Base-by-base conservation (phyloP, 108 stramenopile species). In the Heterococcus sp. region DNA sequence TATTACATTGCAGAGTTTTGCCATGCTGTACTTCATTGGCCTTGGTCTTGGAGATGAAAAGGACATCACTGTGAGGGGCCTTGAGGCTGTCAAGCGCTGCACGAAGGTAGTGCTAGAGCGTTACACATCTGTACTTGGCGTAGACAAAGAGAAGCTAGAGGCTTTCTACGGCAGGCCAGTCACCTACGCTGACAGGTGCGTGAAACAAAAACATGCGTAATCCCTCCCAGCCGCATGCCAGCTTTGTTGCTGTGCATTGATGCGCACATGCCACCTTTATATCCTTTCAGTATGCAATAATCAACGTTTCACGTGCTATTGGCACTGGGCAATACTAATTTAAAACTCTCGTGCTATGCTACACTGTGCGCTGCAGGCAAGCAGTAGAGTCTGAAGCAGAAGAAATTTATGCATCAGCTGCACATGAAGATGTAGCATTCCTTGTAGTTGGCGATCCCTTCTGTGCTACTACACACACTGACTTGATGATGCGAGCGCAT, bases 361-460 rank as follows among this genome's bases (percentile, higher is more conserved):
- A n/a, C n/a, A n/a, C n/a, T n/a, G n/a, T n/a, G n/a, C n/a, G n/a
- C n/a, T n/a, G 14, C 46, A 58, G 46, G 46, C 14, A 58, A 21
- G 21, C 46, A 1, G 79, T 80, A 14, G 98, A 99, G 90, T 91
- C 92, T 31, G 91, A 93, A 40, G 95, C 95, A 4, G 98, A 99
- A 69, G 88, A 93, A 36, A 98, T 99, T 14, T 78, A 93, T 34
- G 92, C 90, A 39, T 89, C 90, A 26, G 87, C 88, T 32, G 91
- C 90, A 40, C 88, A 92, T 28, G 81, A 87, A 40, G 88, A 93
- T 28, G 96, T 99, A 0, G 89, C 95, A 0, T 92, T 99, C 72
- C 88, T 99, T 26, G 97, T 99, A 3, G 98, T 99, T 0, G 98
- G 98, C 8, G 98, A 99, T 84, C 96, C 96, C 1, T 92, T 99